Evolutionary conservation across 2,329 filamentous ascomycete genomes (phyloP).

Genomic region (Cytospora leucostoma): DNA sequence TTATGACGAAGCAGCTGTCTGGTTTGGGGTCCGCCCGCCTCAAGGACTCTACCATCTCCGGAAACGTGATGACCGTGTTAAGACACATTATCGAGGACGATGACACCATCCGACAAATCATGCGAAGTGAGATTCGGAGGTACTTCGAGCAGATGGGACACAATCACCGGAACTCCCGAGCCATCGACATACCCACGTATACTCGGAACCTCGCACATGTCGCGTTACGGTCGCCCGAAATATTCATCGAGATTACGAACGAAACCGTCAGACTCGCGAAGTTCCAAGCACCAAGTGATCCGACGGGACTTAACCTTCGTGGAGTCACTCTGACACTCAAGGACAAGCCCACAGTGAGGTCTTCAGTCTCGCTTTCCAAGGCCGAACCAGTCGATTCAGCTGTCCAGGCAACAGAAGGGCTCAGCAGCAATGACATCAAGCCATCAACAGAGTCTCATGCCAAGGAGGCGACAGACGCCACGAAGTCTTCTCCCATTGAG

Average conservation of each 20-base stretch:
- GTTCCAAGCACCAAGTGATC: conserved; percentile 46
- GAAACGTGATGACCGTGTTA: conserved; percentile 79
- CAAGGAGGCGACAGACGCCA: conserved; percentile 62
- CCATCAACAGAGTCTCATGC: conserved; percentile 60
- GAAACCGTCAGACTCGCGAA: conserved; percentile 76
- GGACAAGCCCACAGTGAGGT: conserved; percentile 14
- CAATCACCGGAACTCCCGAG: conserved; percentile 51
- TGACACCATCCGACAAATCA: conserved; percentile 84
- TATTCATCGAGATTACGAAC: conserved; percentile 86
- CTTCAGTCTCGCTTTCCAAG: conserved; percentile 31
- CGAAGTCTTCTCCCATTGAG: conserved; percentile 63
- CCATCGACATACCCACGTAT: conserved; percentile 71
- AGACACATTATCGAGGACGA: conserved; percentile 95
- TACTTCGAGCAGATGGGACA: conserved; percentile 62
- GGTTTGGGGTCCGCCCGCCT: conserved; percentile 76
- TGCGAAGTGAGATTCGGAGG: conserved; percentile 84
- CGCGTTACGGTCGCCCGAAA: conserved; percentile 75
- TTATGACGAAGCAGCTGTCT: conserved; percentile 92
- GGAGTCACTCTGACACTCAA: conserved; percentile 22
- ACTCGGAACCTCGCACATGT: conserved; percentile 76
- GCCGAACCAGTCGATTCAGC: conserved; percentile 47
- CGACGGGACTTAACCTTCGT: conserved; percentile 31
- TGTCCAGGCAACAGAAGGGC: conserved; percentile 48
- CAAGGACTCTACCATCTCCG: conserved; percentile 52
- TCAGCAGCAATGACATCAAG: conserved; percentile 57